phyloP scores from a whole-genome alignment of 257 asterid species.

The Solanum sitiens region DNA sequence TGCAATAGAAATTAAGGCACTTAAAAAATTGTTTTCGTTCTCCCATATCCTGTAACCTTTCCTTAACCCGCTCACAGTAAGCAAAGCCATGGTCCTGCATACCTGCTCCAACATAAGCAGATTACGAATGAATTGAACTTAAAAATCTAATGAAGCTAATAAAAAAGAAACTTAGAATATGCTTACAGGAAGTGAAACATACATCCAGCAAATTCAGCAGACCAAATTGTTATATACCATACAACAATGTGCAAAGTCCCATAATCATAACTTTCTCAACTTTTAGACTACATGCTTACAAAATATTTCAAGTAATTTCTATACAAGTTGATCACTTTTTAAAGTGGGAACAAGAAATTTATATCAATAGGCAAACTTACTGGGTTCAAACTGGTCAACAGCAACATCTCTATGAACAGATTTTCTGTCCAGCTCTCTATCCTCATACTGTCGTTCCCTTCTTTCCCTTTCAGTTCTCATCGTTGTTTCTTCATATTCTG shows the following conservation, averaged over 20 bases:
- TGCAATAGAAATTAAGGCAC: constrained; percentile 41
- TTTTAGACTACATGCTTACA: not conserved
- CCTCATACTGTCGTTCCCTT: constrained; percentile 43
- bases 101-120: constrained; percentile 31
- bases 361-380: constrained; percentile 22
- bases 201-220: not conserved
- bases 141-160: not conserved
- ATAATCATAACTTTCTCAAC: not conserved
- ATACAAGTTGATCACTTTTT: not conserved
- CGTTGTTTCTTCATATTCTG: constrained; percentile 16
- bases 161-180: not conserved
- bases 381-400: constrained; percentile 45
- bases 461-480: constrained; percentile 23
- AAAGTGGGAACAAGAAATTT: not conserved
- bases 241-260: not conserved
- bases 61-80: constrained; percentile 50
- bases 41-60: constrained; percentile 37
- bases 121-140: not conserved
- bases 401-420: constrained; percentile 31
- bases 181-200: not conserved
- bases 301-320: not conserved
- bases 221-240: not conserved
- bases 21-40: constrained; percentile 36
- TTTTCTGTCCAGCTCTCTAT: constrained; percentile 31
- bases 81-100: constrained; percentile 39